Conservation (phyloP, 768 basidiomycete species). For the Leucosporidium yakuticum region DNA sequence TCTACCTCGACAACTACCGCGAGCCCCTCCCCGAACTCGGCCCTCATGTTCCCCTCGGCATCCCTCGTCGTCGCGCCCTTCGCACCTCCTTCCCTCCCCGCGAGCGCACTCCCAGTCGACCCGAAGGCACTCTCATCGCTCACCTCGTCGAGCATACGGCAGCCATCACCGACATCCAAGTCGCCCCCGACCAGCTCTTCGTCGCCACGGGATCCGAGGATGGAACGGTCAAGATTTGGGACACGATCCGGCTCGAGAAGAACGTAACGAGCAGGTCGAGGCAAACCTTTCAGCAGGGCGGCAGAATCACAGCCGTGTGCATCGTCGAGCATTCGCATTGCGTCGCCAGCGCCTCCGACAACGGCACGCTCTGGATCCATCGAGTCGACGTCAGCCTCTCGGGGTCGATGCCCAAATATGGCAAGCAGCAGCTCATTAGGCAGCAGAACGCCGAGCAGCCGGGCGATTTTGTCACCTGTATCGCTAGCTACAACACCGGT, state of each 20-base stretch:
- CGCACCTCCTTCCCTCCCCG: slow-evolving; percentile 64
- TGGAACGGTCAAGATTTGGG: slow-evolving; percentile 49
- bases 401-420: slow-evolving; percentile 72
- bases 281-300: slow-evolving; percentile 53
- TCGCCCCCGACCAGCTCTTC: slow-evolving; percentile 89
- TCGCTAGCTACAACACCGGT: slow-evolving; percentile 77
- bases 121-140: slow-evolving; percentile 74
- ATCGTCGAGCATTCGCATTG: slow-evolving; percentile 74
- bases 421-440: slow-evolving; percentile 68
- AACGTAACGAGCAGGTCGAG: slow-evolving; percentile 77
- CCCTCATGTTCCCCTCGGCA: slow-evolving; percentile 73
- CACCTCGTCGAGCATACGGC: slow-evolving; percentile 79
- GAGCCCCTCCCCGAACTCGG: slow-evolving; percentile 89
- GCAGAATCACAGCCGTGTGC: slow-evolving; percentile 63
- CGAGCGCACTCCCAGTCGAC: slow-evolving; percentile 55
- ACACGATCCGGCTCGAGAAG: slow-evolving; percentile 77
- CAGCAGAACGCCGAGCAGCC: slow-evolving; percentile 67
- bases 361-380: slow-evolving; percentile 76
- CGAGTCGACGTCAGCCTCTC: slow-evolving; percentile 67
- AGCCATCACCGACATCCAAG: slow-evolving; percentile 68
- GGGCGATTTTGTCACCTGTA: slow-evolving; percentile 76
- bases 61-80: slow-evolving; percentile 64
- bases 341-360: slow-evolving; percentile 78
- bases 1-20: slow-evolving; percentile 74
- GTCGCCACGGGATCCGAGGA: slow-evolving; percentile 52